Evolutionary conservation across 306 rosid species (phyloP), one percentile per base, ranked within the genome.

Genomic region (Trifolium subterraneum): DNA sequence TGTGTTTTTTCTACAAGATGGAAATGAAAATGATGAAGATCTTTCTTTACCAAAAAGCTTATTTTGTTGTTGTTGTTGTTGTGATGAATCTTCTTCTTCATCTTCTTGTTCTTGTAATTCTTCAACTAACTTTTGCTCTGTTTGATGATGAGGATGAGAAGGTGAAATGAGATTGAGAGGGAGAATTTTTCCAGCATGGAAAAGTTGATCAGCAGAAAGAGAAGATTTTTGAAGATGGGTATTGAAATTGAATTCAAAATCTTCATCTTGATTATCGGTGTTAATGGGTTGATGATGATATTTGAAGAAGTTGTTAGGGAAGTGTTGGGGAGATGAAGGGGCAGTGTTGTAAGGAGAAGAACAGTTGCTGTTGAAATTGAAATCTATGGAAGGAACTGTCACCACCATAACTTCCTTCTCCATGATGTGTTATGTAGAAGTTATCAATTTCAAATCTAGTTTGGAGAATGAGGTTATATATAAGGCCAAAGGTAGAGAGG

Each of bases 321-420:
- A 90, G 60, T 81, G 83, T 68, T 84, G 88, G 0, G 96, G 97
- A 33, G 89, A 84, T 2, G 97, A 89, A 56, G 97, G 96, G 11
- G 93, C 96, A 0, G 96, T 86, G 68, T 81, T 67, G 86, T 86
- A 89, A 3, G 97, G 91, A 15, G 98, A 89, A 62, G 98, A 93
- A 73, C 83, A 86, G 59, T 48, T 76, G 78, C 88, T 89, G 48
- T 89, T 85, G 81, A 87, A 91, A 82, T 89, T 78, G 85, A 89
- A 89, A 36, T 91, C 91, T 23, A 33, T 15, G 14, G 84, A 55
- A 19, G 87, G 77, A 6, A 84, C 35, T 3, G 65, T 47, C 18
- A 80, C 80, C 10, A 81, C 35, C 31, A 41, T 84, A 25, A 84
- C 79, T 73, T 83, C 84, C 81, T 72, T 61, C 12, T 80, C 72